Percentiles rank a stretch among this genome's conserved stretches.
These are phyloP conservation scores for Suillus discolor DNA, from an alignment of 768 basidiomycete genomes.

Conservation along the genomic window DNA sequence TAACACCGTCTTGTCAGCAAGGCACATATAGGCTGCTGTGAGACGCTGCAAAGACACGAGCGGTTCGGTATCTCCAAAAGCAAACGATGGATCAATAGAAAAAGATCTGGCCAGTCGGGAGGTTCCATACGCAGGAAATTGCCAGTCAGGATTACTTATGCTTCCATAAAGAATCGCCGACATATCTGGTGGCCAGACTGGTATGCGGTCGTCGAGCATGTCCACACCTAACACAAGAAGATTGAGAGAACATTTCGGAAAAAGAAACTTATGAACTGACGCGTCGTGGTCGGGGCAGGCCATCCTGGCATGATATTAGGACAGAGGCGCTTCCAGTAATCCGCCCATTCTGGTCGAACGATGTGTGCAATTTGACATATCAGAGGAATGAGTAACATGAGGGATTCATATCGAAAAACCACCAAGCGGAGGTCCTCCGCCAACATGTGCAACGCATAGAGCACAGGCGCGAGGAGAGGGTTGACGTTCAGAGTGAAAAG, in stretches of 20 bases:
- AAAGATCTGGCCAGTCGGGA: conserved; percentile 51
- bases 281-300: conserved; percentile 49
- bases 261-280: conserved; percentile 12
- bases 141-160: conserved; percentile 71
- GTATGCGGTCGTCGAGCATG: conserved; percentile 66
- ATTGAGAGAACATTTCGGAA: not conserved
- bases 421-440: conserved; percentile 69
- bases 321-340: conserved; percentile 88
- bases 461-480: conserved; percentile 53
- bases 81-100: conserved; percentile 54
- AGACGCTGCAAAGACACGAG: conserved; percentile 55
- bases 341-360: conserved; percentile 84
- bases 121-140: conserved; percentile 47
- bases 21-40: conserved; percentile 55
- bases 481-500: conserved; percentile 38
- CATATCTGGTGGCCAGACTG: conserved; percentile 80
- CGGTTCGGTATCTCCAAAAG: conserved; percentile 65
- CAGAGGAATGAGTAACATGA: conserved; percentile 60
- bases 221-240: conserved; percentile 38
- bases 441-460: conserved; percentile 79
- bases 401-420: conserved; percentile 54
- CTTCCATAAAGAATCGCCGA: conserved; percentile 61
- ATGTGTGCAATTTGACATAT: conserved; percentile 63
- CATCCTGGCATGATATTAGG: conserved; percentile 63
- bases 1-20: conserved; percentile 54